Conservation (phyloP, 345 rosid genomes). For the Alliaria petiolata region DNA sequence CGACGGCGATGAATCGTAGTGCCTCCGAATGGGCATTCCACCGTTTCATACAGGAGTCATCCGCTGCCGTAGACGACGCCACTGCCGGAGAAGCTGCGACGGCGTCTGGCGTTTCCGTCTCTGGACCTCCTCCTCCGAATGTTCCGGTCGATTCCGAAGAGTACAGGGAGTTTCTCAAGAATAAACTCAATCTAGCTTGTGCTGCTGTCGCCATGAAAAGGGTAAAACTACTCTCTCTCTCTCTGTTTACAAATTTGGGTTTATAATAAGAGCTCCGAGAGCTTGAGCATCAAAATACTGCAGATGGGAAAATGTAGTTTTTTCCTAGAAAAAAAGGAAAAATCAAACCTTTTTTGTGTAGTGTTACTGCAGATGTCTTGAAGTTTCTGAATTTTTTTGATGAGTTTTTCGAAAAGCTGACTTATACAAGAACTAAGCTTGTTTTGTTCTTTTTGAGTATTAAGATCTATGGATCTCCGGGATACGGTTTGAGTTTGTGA, state of each 20-base stretch:
- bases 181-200: slow-evolving; percentile 64
- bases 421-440: not conserved
- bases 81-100: slow-evolving; percentile 21
- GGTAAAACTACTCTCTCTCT: slow-evolving; percentile 27
- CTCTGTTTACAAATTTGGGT: no score
- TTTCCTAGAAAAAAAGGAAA: no score
- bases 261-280: not conserved
- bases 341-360: no score
- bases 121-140: slow-evolving; percentile 24
- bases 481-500: not conserved
- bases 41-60: slow-evolving; percentile 53
- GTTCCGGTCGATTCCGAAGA: slow-evolving; percentile 42
- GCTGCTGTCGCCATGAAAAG: slow-evolving; percentile 73
- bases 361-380: no score
- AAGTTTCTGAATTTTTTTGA: not conserved
- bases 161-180: slow-evolving; percentile 55
- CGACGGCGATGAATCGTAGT: slow-evolving; percentile 50
- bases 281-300: not conserved
- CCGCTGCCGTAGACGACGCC: slow-evolving; percentile 15
- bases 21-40: slow-evolving; percentile 82
- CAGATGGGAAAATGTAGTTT: no score
- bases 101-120: slow-evolving; percentile 32
- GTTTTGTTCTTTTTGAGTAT: not conserved
- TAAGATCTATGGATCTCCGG: not conserved
- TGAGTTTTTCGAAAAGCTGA: not conserved